A percentile compares a stretch with the other conserved stretches of the same genome.
Evolutionary conservation across 768 basidiomycete species (phyloP).

Genomic region (Pleurotus cornucopiae): DNA sequence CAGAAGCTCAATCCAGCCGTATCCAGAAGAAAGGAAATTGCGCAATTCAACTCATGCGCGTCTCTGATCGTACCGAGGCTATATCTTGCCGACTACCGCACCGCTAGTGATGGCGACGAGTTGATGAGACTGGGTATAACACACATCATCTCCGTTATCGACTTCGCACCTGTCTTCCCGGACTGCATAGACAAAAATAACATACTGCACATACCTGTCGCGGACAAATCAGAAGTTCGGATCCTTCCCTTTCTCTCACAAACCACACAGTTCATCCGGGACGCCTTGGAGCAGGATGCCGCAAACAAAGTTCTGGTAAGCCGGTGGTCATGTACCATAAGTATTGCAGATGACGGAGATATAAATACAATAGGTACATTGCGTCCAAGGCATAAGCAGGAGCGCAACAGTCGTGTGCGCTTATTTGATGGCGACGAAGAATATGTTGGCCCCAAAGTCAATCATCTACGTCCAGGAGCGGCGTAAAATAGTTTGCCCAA

Average conservation of each 20-base stretch:
- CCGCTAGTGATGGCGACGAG: slow-evolving; percentile 44
- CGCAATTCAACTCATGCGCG: slow-evolving; percentile 22
- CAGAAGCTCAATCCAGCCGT: slow-evolving; percentile 24
- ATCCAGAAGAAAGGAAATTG: slow-evolving; percentile 24
- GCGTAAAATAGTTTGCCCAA: slow-evolving; percentile 61
- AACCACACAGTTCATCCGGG: slow-evolving; percentile 50
- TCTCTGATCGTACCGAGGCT: slow-evolving; percentile 42
- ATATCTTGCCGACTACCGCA: slow-evolving; percentile 60
- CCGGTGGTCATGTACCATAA: not conserved
- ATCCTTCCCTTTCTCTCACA: slow-evolving; percentile 41
- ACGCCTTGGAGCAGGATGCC: slow-evolving; percentile 39
- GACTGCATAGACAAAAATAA: slow-evolving; percentile 34
- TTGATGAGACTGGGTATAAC: slow-evolving; percentile 62
- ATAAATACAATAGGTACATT: slow-evolving; percentile 56
- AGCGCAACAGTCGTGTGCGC: slow-evolving; percentile 75
- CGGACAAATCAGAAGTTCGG: slow-evolving; percentile 35
- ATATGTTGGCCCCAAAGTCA: slow-evolving; percentile 50
- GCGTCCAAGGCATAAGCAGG: slow-evolving; percentile 70
- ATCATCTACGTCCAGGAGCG: slow-evolving; percentile 50
- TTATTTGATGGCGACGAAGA: slow-evolving; percentile 52
- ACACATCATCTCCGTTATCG: slow-evolving; percentile 66
- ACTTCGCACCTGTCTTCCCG: slow-evolving; percentile 43
- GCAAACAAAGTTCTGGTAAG: slow-evolving; percentile 47
- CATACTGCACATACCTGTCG: slow-evolving; percentile 48
- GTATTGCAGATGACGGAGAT: not conserved